Conservation (phyloP, 495 filamentous ascomycete genomes). For the Podospora australis region DNA sequence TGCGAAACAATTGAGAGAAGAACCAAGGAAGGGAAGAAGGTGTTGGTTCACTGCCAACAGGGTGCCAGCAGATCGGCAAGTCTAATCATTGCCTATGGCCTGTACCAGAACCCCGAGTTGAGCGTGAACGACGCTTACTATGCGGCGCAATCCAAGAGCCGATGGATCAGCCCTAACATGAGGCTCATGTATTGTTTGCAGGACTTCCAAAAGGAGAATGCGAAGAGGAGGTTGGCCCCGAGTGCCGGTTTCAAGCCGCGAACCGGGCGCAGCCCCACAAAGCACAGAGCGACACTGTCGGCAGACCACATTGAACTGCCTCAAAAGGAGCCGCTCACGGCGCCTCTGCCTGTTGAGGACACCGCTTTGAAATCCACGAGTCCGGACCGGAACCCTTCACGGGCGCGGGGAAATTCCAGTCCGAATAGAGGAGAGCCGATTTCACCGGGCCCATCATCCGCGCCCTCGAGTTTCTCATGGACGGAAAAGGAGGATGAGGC, state of each 20-base stretch:
- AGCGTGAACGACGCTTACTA: slow-evolving; percentile 92
- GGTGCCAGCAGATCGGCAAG: slow-evolving; percentile 96
- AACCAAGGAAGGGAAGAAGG: slow-evolving; percentile 71
- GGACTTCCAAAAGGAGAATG: slow-evolving; percentile 72
- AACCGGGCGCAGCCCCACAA: slow-evolving; percentile 41
- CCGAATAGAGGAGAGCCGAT: slow-evolving; percentile 38
- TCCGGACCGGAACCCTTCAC: slow-evolving; percentile 27
- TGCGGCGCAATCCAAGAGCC: slow-evolving; percentile 79
- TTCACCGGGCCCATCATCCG: slow-evolving; percentile 53
- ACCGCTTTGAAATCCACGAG: slow-evolving; percentile 13
- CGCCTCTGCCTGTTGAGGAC: slow-evolving; percentile 43
- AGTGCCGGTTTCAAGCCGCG: slow-evolving; percentile 40
- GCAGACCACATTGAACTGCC: slow-evolving; percentile 41
- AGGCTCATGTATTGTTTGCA: slow-evolving; percentile 94
- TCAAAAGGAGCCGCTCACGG: slow-evolving; percentile 43
- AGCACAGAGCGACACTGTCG: slow-evolving; percentile 47
- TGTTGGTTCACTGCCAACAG: slow-evolving; percentile 91
- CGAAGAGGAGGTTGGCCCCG: slow-evolving; percentile 41
- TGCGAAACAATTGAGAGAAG: slow-evolving; percentile 82
- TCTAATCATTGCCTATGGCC: slow-evolving; percentile 89
- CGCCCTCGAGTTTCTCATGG: slow-evolving; percentile 49
- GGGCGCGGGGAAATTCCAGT: slow-evolving; percentile 35
- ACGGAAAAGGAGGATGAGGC: slow-evolving; percentile 38
- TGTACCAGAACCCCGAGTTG: slow-evolving; percentile 82
- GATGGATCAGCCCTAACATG: slow-evolving; percentile 98